A percentile compares a stretch with the other conserved stretches of the same genome.
These are phyloP conservation scores for Aspergillus sclerotioniger DNA, from an alignment of 495 filamentous ascomycete genomes.

Conservation along the genomic window DNA sequence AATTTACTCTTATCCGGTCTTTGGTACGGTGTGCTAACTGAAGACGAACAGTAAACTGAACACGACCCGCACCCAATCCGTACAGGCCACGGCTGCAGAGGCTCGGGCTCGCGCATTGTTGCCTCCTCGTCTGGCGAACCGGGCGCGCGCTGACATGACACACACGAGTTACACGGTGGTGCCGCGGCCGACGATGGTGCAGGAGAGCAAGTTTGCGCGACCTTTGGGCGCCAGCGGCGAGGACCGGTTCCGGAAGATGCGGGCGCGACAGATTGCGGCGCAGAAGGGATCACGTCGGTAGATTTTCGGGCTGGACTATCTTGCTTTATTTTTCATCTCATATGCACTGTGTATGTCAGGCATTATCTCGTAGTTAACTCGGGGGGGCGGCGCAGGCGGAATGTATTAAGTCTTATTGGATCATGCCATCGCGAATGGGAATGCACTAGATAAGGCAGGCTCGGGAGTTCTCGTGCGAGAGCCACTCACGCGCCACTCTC, in stretches of 20 bases:
- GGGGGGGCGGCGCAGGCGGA: background rate
- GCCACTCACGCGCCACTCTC: background rate
- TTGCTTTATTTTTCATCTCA: slow-evolving; percentile 11
- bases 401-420: background rate
- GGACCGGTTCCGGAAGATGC: slow-evolving; percentile 81
- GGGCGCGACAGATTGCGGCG: slow-evolving; percentile 60
- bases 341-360: slow-evolving; percentile 9
- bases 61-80: slow-evolving; percentile 46
- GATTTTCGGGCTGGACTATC: slow-evolving; percentile 7
- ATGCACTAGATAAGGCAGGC: background rate
- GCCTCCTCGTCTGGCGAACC: slow-evolving; percentile 64
- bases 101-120: slow-evolving; percentile 70
- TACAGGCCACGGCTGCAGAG: slow-evolving; percentile 54
- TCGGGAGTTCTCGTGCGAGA: background rate
- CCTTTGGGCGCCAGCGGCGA: slow-evolving; percentile 71
- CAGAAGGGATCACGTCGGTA: slow-evolving; percentile 46
- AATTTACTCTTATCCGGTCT: background rate
- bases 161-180: slow-evolving; percentile 79
- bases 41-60: slow-evolving; percentile 44
- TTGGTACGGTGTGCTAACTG: slow-evolving; percentile 1
- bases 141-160: slow-evolving; percentile 67
- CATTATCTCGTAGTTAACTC: slow-evolving; percentile 1
- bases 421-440: background rate
- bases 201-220: slow-evolving; percentile 51
- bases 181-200: slow-evolving; percentile 58